A percentile compares a stretch with the other conserved stretches of the same genome.
phyloP scores from a whole-genome alignment of 106 monocot species.

The Iris macrosiphon region DNA sequence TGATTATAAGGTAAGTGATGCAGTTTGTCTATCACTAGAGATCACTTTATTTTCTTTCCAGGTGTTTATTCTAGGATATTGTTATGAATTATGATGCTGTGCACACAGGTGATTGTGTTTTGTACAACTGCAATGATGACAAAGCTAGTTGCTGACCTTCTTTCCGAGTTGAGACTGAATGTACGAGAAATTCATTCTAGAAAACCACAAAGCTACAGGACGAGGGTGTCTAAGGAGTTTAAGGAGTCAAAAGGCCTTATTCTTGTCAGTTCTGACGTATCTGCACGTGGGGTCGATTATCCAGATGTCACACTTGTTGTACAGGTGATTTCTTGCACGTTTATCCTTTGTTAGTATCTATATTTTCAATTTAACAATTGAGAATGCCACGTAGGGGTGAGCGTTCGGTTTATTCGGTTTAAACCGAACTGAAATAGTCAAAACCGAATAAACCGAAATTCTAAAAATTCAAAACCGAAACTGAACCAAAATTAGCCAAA shows the following conservation, averaged over 20 bases:
- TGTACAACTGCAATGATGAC: slow-evolving; percentile 70
- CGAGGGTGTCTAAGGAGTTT: slow-evolving; percentile 62
- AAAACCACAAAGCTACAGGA: slow-evolving; percentile 60
- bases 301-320: slow-evolving; percentile 68
- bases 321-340: slow-evolving; percentile 28
- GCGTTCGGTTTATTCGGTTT: no score
- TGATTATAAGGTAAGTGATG: slow-evolving; percentile 46
- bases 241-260: slow-evolving; percentile 64
- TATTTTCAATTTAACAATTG: no score
- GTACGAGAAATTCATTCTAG: slow-evolving; percentile 69
- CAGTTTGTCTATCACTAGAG: neutral
- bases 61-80: no score
- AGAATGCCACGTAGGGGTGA: no score
- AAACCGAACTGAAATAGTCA: no score
- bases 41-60: no score
- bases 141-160: slow-evolving; percentile 49
- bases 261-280: slow-evolving; percentile 74
- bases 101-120: slow-evolving; percentile 56
- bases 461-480: no score
- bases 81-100: no score
- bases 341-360: no score
- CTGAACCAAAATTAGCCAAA: no score
- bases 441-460: no score
- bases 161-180: slow-evolving; percentile 50
- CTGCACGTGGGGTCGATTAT: slow-evolving; percentile 69